Evolutionary conservation across 129 eudicot species (phyloP).

Genomic region (Oenanthe sinensis): DNA sequence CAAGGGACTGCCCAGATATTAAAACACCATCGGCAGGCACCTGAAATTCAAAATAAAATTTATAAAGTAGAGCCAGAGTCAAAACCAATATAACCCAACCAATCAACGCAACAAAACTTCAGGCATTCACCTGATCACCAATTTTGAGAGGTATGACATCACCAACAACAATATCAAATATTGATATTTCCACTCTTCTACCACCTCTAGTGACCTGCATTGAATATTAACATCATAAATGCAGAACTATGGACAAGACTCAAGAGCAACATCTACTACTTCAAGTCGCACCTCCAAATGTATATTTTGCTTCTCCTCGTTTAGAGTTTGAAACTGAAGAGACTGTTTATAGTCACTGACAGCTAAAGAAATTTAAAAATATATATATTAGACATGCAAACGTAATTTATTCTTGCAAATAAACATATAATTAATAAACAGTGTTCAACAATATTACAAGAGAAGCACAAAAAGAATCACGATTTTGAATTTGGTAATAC

Average conservation of each 20-base stretch:
- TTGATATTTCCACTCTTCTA: constrained; percentile 58
- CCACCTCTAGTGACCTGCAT: constrained; percentile 52
- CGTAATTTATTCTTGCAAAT: not conserved
- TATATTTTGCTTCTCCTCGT: constrained; percentile 11
- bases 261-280: not conserved
- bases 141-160: constrained; percentile 83
- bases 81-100: not conserved
- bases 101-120: not conserved
- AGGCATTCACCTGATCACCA: constrained; percentile 65
- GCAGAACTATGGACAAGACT: not conserved
- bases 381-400: not conserved
- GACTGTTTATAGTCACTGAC: constrained; percentile 9
- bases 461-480: not conserved
- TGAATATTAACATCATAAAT: not conserved
- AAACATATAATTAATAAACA: not conserved
- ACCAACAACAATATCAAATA: constrained; percentile 84
- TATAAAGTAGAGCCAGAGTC: not conserved
- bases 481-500: not conserved
- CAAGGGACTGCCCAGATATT: constrained; percentile 9
- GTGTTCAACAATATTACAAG: not conserved
- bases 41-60: not conserved
- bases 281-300: constrained; percentile 5
- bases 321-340: constrained; percentile 10
- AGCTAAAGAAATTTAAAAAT: not conserved
- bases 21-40: constrained; percentile 9